These are phyloP conservation scores for Sporothrix curviconia DNA, from an alignment of 2,329 filamentous ascomycete species.

Conservation along the genomic window DNA sequence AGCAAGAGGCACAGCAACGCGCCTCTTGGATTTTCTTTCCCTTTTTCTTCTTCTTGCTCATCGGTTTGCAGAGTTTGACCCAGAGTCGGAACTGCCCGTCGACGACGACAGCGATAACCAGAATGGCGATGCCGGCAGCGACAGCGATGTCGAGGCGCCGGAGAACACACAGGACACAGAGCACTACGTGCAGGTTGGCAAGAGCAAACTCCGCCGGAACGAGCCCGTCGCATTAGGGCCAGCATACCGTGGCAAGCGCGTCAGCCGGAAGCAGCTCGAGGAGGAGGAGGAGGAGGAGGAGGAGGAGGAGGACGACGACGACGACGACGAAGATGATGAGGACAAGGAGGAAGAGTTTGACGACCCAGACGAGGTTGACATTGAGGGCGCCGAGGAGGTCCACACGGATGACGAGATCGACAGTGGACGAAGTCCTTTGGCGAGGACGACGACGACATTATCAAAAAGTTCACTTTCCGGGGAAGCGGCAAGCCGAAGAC, in stretches of 20 bases:
- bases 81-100: slow-evolving; percentile 57
- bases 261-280: slow-evolving; percentile 63
- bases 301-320: slow-evolving; percentile 44
- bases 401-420: slow-evolving; percentile 54
- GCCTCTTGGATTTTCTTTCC: too few species aligned
- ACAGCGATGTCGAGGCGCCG: slow-evolving; percentile 42
- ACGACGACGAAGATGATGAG: slow-evolving; percentile 41
- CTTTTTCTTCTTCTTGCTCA: neutral
- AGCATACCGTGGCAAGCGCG: slow-evolving; percentile 69
- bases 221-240: slow-evolving; percentile 64
- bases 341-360: slow-evolving; percentile 36
- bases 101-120: slow-evolving; percentile 46
- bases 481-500: slow-evolving; percentile 48
- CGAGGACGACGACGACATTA: slow-evolving; percentile 75
- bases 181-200: slow-evolving; percentile 77
- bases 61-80: slow-evolving; percentile 67
- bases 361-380: slow-evolving; percentile 49
- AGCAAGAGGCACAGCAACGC: too few species aligned
- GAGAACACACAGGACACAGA: slow-evolving; percentile 63
- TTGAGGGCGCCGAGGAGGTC: slow-evolving; percentile 44
- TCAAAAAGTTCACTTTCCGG: slow-evolving; percentile 64
- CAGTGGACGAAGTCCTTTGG: slow-evolving; percentile 67
- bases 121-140: slow-evolving; percentile 34
- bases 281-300: slow-evolving; percentile 48
- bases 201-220: slow-evolving; percentile 74